Base-by-base conservation (phyloP, 306 rosid genomes). In the Gynostemma pentaphyllum region DNA sequence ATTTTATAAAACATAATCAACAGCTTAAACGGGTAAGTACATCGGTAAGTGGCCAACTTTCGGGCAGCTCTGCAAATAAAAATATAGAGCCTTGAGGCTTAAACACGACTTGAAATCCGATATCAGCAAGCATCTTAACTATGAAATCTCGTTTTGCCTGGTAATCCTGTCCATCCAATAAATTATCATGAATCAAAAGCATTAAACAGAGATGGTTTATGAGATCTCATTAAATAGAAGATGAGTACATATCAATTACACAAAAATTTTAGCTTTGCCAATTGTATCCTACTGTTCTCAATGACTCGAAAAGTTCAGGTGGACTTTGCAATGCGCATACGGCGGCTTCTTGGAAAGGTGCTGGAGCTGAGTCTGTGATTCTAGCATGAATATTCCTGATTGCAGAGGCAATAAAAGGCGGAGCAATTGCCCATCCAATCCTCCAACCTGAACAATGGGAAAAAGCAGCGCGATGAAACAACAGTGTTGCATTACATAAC, bases 331-430 rank as follows among this genome's bases (percentile, higher is more conserved):
- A 74, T 52, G 96, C 96, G 27, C 78, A 72, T 81, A 90, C 56
- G 32, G 96, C 97, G 68, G 96, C 96, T 80, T 87, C 95, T 67
- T 90, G 97, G 70, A 87, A 87, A 52, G 96, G 94, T 22, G 96
- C 91, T 36, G 96, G 97, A 62, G 97, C 96, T 40, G 76, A 81
- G 78, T 90, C 95, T 34, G 89, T 77, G 44, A 81, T 48, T 76
- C 29, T 85, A 45, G 45, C 34, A 62, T 90, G 96, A 75, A 90
- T 85, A 67, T 85, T 90, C 77, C 76, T 75, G 61, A 90, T 87
- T 67, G 95, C 89, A 69, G 91, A 78, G 26, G 89, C 85, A 70
- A 87, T 64, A 41, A 48, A 62, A 56, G 90, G 45, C n/a, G 97
- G 94, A 57, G 90, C 97, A 29, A 90, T 78, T 30, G 96, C 91